A percentile compares a stretch with the other conserved stretches of the same genome.
Conservation (phyloP, 108 stramenopile species). For the Nitzschia palea region DNA sequence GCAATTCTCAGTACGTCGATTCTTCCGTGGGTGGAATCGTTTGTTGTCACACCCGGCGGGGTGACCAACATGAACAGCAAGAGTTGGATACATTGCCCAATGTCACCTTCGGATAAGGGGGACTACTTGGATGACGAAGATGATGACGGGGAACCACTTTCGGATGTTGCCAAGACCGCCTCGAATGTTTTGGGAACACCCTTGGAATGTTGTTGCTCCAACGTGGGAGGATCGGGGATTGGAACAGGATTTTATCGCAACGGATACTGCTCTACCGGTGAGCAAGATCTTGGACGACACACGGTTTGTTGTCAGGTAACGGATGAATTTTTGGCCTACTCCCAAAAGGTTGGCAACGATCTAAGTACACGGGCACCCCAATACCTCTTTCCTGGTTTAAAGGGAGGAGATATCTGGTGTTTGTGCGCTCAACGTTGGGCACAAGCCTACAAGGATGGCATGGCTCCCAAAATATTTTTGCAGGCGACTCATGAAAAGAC, state of each 20-base stretch:
- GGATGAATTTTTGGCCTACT: constrained; percentile 70
- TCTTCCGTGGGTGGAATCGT: background rate
- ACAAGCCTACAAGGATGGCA: constrained; percentile 69
- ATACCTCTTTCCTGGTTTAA: constrained; percentile 79
- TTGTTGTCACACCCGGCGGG: background rate
- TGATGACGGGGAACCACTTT: background rate
- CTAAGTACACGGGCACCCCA: constrained; percentile 71
- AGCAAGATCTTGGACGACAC: constrained; percentile 73
- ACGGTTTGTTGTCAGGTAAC: constrained; percentile 82
- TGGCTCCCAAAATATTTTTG: constrained; percentile 68
- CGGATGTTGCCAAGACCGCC: constrained; percentile 4
- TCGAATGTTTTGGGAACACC: constrained; percentile 71
- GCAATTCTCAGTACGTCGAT: background rate
- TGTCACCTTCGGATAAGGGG: background rate
- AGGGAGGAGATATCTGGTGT: constrained; percentile 85
- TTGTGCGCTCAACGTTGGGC: constrained; percentile 87
- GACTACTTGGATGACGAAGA: background rate
- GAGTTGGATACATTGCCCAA: background rate
- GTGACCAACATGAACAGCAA: background rate
- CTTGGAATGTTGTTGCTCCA: constrained; percentile 62
- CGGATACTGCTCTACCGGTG: constrained; percentile 81
- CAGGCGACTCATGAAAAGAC: constrained; percentile 83
- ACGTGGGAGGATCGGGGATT: constrained; percentile 65
- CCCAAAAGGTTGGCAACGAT: constrained; percentile 78
- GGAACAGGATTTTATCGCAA: constrained; percentile 86